Evolutionary conservation across 208 protist species (phyloP), one percentile per base, ranked within the genome.

Genomic region (Leishmania tarentolae): DNA sequence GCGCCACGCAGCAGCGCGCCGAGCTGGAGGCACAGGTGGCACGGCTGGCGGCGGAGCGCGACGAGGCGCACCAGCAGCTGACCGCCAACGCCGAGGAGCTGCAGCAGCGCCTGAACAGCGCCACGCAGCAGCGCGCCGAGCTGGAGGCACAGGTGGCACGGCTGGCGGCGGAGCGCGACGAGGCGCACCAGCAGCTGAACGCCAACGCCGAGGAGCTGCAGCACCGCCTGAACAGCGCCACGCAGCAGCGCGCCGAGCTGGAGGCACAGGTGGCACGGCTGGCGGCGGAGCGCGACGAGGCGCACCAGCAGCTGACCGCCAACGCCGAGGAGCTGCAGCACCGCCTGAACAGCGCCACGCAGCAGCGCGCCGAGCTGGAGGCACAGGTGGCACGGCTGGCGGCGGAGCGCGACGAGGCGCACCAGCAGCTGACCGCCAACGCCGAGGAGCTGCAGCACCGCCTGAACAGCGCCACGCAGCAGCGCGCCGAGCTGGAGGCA

Each of bases 31-130:
- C 37, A 28, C 76, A 59, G 37, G 63, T 72, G 63, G 66, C 37
- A 37, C 61, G 69, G 61, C 70, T 75, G 50, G 42, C 71, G 44
- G 52, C 53, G n/a, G 83, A 83, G 31, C 81, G 71, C 78, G 79
- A 83, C 7, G 65, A 72, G 63, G 65, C 71, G 52, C 84, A 65
- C 17, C 75, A 57, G 68, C 79, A 79, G 66, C 59, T 85, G 70
- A 0, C 52, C 19, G 66, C 76, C 3, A 82, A 65, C 68, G 71
- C 81, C 50, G 65, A 66, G 75, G 82, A 88, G 79, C 71, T 81
- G 57, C 76, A 85, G 50, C 50, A 53, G 50, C 50, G 50, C 50
- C 50, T 53, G 50, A 15, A 15, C 50, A 15, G 9, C 50, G 50
- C 50, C 50, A 53, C 50, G 50, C 50, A 53, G 50, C 9, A 53